Evolutionary conservation across 768 basidiomycete species (phyloP), one percentile per base, ranked within the genome.

Genomic region (Hygrophoropsis aurantiaca): DNA sequence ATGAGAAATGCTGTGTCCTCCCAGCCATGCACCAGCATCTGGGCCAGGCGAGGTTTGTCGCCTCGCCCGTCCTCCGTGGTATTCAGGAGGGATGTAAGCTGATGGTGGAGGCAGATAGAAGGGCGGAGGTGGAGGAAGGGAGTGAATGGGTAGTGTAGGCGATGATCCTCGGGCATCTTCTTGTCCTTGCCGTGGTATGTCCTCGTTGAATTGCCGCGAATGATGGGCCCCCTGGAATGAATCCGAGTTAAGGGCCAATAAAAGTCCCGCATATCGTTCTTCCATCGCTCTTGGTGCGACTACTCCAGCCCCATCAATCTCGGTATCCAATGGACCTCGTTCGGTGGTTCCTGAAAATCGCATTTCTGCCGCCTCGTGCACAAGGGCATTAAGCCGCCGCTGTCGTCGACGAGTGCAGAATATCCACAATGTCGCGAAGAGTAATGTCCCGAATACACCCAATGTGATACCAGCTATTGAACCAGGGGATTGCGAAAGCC

Each of bases 361-460:
- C n/a, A 53, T 18, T 19, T 52, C 24, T 5, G 47, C 48, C 34
- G 59, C 46, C 18, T 62, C 63, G 21, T 37, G 57, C 32, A 40
- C 37, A 18, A 30, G 27, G 27, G 27, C 27, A 30, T 30, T 30
- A 13, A 65, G 47, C 23, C 47, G 41, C 23, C 57, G 66, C 47
- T 57, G 60, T 21, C 65, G 63, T 42, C 59, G 57, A 21, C 61
- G 58, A 34, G 65, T 63, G n/a, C 64, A 65, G 32, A 63, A 61
- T 15, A 67, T 54, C 65, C 63, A 67, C 3, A 65, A 51, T 30
- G 35, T 44, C 3, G 57, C 50, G 34, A 66, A 65, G 11, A 59
- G 58, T 40, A 63, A 15, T 3, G 57, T 51, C 21, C 63, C 64
- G 4, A 55, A 39, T 13, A 63, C 43, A 18, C 65, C 65, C 11